Percentiles rank a stretch among this genome's conserved stretches.
These are phyloP conservation scores for Taiwanofungus camphoratus DNA, from an alignment of 1,284 basidiomycete genomes.

Conservation along the genomic window DNA sequence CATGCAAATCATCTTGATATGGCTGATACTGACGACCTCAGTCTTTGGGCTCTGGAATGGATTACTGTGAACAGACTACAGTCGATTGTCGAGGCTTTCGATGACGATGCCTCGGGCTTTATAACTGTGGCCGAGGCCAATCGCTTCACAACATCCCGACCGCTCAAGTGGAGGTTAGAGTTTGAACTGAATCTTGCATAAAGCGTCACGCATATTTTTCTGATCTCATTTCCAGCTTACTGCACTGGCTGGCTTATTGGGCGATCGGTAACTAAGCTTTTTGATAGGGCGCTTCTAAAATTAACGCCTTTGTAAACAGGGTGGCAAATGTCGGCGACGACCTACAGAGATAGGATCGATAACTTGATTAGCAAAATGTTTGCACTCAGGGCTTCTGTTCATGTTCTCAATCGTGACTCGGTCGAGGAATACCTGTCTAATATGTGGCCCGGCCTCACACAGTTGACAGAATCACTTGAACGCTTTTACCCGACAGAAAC, in stretches of 20 bases:
- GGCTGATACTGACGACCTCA: slow-evolving; percentile 12
- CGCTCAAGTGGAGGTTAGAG: slow-evolving; percentile 21
- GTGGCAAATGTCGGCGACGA: slow-evolving; percentile 20
- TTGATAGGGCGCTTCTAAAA: background rate
- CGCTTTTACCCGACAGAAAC: slow-evolving; percentile 11
- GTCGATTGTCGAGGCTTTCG: slow-evolving; percentile 41
- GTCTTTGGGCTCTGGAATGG: slow-evolving; percentile 39
- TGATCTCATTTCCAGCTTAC: slow-evolving; percentile 11
- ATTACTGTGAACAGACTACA: slow-evolving; percentile 39
- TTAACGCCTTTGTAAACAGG: slow-evolving; percentile 7
- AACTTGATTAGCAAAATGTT: slow-evolving; percentile 19
- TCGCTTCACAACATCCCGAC: slow-evolving; percentile 28
- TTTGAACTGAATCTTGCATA: background rate
- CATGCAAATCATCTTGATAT: slow-evolving; percentile 11
- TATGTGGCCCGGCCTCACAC: slow-evolving; percentile 17
- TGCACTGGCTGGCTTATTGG: slow-evolving; percentile 26
- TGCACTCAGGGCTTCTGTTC: slow-evolving; percentile 12
- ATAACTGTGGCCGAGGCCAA: slow-evolving; percentile 44
- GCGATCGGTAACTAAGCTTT: slow-evolving; percentile 14
- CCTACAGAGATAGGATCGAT: slow-evolving; percentile 16
- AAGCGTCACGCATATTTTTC: background rate
- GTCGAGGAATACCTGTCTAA: slow-evolving; percentile 20
- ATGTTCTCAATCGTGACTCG: slow-evolving; percentile 17
- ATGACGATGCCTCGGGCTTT: slow-evolving; percentile 44
- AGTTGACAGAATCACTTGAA: slow-evolving; percentile 14